Percentiles rank a stretch among this genome's conserved stretches.
Conservation (phyloP, 108 stramenopile genomes). For the Skeletonema menzelii region DNA sequence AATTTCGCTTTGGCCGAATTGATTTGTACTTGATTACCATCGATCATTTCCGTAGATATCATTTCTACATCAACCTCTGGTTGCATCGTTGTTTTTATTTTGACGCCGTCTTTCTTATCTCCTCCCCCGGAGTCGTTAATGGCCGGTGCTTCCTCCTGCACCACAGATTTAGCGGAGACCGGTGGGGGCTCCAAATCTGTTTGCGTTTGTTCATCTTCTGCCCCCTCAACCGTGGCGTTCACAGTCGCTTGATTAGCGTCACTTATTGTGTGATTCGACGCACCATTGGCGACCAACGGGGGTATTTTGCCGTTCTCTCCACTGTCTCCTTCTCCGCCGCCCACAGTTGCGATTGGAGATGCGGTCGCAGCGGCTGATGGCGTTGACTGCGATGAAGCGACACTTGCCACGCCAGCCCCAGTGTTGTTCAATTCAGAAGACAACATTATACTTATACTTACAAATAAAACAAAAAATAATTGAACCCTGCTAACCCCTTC, state of each 20-base stretch:
- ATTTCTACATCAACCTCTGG: neutral
- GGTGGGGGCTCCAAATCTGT: neutral
- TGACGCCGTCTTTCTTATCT: neutral
- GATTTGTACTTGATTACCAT: neutral
- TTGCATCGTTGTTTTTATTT: neutral
- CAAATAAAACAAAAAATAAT: neutral
- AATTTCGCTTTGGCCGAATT: neutral
- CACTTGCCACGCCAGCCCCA: neutral
- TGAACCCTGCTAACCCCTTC: neutral
- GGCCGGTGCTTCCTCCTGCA: neutral
- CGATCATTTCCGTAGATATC: neutral
- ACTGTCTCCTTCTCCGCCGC: neutral
- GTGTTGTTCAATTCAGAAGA: neutral
- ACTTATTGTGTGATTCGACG: neutral
- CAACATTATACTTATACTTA: neutral
- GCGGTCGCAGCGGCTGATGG: neutral
- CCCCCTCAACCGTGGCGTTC: neutral
- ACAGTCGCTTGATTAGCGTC: neutral
- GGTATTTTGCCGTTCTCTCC: neutral
- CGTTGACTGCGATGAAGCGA: neutral
- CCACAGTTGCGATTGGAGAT: neutral
- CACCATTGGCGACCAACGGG: neutral
- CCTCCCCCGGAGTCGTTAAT: neutral
- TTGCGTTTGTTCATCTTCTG: neutral
- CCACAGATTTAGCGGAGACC: neutral